Evolutionary conservation across 371 early-diverging fungal species (phyloP).

Genomic region (Mucor indicus): DNA sequence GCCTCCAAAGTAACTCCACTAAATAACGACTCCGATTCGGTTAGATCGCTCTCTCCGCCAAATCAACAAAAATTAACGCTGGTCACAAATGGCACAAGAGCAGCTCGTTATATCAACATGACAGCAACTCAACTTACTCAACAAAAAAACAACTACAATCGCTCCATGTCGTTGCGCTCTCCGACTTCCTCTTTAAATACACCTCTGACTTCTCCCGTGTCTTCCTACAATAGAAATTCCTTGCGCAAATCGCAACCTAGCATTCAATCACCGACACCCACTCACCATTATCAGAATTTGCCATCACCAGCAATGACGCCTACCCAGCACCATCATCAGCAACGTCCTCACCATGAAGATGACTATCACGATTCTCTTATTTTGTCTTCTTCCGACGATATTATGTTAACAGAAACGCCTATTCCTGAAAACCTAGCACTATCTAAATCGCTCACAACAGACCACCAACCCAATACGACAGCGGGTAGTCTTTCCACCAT

Average conservation of each 20-base stretch:
- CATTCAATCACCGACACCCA: constrained; percentile 13
- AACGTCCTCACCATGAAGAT: constrained; percentile 21
- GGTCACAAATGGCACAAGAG: constrained; percentile 12
- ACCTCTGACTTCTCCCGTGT: constrained; percentile 18
- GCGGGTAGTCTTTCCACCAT: background rate
- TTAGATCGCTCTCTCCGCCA: constrained; percentile 35
- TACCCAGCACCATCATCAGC: constrained; percentile 24
- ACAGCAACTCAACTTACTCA: constrained; percentile 58
- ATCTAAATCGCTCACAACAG: constrained; percentile 30
- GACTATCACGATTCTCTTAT: constrained; percentile 7
- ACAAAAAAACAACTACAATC: constrained; percentile 16
- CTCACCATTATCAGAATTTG: constrained; percentile 19
- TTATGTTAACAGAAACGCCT: constrained; percentile 37
- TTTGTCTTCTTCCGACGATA: constrained; percentile 14
- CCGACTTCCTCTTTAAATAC: constrained; percentile 10
- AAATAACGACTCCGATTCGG: constrained; percentile 32
- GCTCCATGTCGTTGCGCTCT: constrained; percentile 5
- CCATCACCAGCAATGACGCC: constrained; percentile 45
- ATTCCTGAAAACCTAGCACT: constrained; percentile 27
- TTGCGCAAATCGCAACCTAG: constrained; percentile 12
- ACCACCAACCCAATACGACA: background rate
- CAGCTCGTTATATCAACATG: constrained; percentile 61
- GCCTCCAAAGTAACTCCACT: constrained; percentile 21
- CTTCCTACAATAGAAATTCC: constrained; percentile 4
- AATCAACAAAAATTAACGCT: no score